phyloP scores from a whole-genome alignment of 2,329 filamentous ascomycete species.

The Scedosporium apiospermum region DNA sequence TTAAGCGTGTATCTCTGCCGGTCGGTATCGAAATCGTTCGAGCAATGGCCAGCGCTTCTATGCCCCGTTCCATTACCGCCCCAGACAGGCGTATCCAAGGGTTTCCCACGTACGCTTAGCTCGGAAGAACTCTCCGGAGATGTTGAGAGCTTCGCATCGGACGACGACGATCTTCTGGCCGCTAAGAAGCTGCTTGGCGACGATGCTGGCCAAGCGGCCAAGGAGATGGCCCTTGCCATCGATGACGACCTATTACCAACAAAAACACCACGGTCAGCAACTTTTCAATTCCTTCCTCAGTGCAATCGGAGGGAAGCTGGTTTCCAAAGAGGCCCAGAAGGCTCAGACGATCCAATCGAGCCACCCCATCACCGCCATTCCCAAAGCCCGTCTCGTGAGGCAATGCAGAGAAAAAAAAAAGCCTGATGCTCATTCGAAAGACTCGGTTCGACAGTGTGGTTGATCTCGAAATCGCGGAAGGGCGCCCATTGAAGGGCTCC shows the following conservation, averaged over 20 bases:
- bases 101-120: conserved; percentile 82
- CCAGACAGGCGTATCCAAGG: not conserved
- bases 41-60: not conserved
- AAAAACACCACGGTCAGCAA: conserved; percentile 2
- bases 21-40: too few relatives aligned
- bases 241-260: conserved; percentile 69
- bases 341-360: not conserved
- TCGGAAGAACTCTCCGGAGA: conserved; percentile 99
- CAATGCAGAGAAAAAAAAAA: not conserved
- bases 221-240: conserved; percentile 99
- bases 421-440: not conserved
- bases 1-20: not conserved
- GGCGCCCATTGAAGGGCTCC: not conserved
- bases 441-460: not conserved
- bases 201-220: conserved; percentile 94
- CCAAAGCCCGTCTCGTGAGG: not conserved
- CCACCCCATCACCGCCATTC: not conserved
- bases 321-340: not conserved
- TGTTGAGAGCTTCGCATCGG: conserved; percentile 98
- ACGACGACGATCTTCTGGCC: conserved; percentile 99
- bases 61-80: not conserved
- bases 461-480: not conserved
- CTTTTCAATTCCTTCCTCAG: not conserved
- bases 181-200: conserved; percentile 97
- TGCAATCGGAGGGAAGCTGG: not conserved